These are phyloP conservation scores for Castanopsis chinensis DNA, from an alignment of 306 rosid genomes.

Conservation along the genomic window DNA sequence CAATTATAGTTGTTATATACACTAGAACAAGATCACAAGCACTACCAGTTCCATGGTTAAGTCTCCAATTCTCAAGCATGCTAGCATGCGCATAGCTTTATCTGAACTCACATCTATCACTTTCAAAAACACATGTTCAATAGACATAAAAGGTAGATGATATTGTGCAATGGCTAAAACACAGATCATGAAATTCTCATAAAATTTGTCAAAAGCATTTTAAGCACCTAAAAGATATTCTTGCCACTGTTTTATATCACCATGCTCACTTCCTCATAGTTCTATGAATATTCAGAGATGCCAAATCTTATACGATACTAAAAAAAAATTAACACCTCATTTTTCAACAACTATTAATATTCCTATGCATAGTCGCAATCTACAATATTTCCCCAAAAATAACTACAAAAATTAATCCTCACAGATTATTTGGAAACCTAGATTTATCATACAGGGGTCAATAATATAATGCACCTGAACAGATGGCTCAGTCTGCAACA, in stretches of 20 bases:
- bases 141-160: not conserved
- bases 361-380: not conserved
- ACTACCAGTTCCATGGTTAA: not conserved
- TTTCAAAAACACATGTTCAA: not conserved
- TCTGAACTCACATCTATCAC: too few species aligned
- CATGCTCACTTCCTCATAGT: not conserved
- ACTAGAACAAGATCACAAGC: too few species aligned
- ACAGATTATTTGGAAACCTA: not conserved
- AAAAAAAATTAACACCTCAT: not conserved
- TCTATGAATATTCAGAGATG: not conserved
- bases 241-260: not conserved
- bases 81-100: not conserved
- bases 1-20: not conserved
- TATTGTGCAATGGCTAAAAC: not conserved
- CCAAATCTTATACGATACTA: not conserved
- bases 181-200: not conserved
- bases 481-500: conserved; percentile 65
- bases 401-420: not conserved
- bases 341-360: not conserved
- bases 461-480: conserved; percentile 53
- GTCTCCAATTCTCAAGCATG: not conserved
- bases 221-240: not conserved
- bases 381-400: not conserved
- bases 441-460: not conserved
- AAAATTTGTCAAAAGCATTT: conserved; percentile 1